Evolutionary conservation across 192 early-diverging fungal species (phyloP).

Genomic region (Coemansia sp.): DNA sequence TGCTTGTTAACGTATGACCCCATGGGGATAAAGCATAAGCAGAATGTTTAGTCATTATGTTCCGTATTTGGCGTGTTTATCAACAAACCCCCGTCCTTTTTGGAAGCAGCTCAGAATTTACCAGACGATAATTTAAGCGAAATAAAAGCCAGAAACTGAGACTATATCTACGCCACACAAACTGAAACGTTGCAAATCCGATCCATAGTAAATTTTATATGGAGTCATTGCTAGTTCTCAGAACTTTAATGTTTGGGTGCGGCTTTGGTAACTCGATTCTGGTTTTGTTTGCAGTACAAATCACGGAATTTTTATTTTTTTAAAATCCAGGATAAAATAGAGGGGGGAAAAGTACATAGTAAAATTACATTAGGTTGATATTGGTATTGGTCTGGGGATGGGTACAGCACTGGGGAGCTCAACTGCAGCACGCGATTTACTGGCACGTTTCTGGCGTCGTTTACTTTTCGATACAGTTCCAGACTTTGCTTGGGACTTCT

Average conservation of each 20-base stretch:
- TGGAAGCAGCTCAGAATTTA: background rate
- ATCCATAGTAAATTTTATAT: too few relatives aligned
- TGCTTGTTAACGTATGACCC: background rate
- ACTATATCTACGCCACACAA: too few relatives aligned
- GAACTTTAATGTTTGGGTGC: too few relatives aligned
- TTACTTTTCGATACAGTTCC: conserved; percentile 5
- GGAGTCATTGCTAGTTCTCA: too few relatives aligned
- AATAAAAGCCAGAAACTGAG: too few relatives aligned
- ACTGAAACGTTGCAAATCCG: too few relatives aligned
- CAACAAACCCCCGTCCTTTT: too few relatives aligned
- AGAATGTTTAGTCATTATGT: background rate
- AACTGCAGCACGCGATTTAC: background rate
- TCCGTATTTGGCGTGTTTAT: background rate
- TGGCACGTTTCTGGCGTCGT: conserved; percentile 8
- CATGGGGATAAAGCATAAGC: background rate
- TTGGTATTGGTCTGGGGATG: conserved; percentile 30
- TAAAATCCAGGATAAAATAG: background rate
- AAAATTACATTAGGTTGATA: conserved; percentile 45
- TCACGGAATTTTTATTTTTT: too few relatives aligned
- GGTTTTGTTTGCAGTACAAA: conserved; percentile 8
- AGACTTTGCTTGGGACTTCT: conserved; percentile 19
- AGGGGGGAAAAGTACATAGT: conserved; percentile 5
- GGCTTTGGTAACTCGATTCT: too few relatives aligned
- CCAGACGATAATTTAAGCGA: background rate
- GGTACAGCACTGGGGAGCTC: conserved; percentile 23